Evolutionary conservation across 2,329 filamentous ascomycete species (phyloP).

Genomic region (Stemphylium lycopersici): DNA sequence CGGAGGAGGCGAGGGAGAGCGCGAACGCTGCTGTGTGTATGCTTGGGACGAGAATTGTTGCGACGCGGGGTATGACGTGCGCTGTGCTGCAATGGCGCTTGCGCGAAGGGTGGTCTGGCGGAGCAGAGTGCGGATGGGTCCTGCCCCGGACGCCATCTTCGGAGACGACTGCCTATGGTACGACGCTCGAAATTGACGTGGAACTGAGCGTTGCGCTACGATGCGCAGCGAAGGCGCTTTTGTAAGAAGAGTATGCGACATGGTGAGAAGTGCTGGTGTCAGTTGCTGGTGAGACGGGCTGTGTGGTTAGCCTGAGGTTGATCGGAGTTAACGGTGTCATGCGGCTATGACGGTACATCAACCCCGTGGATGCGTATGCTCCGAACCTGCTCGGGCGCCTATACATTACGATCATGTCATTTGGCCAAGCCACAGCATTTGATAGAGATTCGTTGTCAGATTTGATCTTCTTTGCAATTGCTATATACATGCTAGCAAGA

Average conservation of each 20-base stretch:
- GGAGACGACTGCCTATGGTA: conserved; percentile 25
- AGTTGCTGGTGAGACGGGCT: conserved; percentile 12
- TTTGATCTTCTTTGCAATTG: too few relatives aligned
- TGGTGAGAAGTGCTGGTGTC: conserved; percentile 11
- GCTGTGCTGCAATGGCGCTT: conserved; percentile 30
- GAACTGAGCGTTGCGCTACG: conserved; percentile 12
- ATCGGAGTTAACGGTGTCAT: conserved; percentile 15
- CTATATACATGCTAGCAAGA: too few relatives aligned
- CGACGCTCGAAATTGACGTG: conserved; percentile 11
- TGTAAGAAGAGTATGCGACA: conserved; percentile 24
- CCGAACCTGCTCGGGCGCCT: too few relatives aligned
- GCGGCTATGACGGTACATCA: conserved; percentile 1
- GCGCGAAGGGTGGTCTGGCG: conserved; percentile 36
- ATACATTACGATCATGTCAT: too few relatives aligned
- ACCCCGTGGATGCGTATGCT: neutral
- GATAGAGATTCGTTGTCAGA: too few relatives aligned
- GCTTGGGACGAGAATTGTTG: conserved; percentile 25
- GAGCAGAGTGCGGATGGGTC: conserved; percentile 37
- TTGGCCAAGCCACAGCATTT: too few relatives aligned
- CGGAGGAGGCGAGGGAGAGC: conserved; percentile 31
- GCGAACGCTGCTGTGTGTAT: conserved; percentile 22
- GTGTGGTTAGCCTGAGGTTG: conserved; percentile 23
- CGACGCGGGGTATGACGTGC: conserved; percentile 26
- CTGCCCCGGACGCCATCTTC: conserved; percentile 33
- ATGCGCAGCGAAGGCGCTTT: conserved; percentile 18